phyloP scores from a whole-genome alignment of 1,284 basidiomycete genomes.

The Schizophyllum commune region DNA sequence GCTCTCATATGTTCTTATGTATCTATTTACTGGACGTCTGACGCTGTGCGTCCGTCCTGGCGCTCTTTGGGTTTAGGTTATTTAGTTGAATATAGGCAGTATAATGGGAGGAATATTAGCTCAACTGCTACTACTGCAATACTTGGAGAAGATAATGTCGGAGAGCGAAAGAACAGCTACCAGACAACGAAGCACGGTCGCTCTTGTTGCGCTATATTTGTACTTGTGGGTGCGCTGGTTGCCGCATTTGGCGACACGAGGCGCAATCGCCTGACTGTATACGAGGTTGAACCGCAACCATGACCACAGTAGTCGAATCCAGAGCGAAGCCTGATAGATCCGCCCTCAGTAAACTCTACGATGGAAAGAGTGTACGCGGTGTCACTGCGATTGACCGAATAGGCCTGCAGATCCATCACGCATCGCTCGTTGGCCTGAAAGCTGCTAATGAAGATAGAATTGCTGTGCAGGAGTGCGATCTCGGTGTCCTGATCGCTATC shows the following conservation, averaged over 20 bases:
- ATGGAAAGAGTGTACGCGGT: background rate
- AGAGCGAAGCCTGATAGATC: background rate
- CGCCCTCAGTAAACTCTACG: background rate
- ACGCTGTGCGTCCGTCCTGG: background rate
- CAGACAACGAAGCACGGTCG: too few species aligned
- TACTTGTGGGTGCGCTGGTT: background rate
- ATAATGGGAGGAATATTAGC: background rate
- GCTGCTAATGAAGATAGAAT: slow-evolving; percentile 7
- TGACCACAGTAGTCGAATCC: background rate
- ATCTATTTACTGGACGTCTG: background rate
- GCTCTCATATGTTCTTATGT: background rate
- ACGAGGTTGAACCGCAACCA: background rate
- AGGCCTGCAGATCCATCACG: background rate
- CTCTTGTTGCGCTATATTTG: background rate
- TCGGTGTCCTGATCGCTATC: slow-evolving; percentile 7
- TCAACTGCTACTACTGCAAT: background rate
- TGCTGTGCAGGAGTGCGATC: background rate
- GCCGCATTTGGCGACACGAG: background rate
- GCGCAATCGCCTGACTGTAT: background rate
- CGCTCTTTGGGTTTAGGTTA: background rate
- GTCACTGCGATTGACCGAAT: background rate
- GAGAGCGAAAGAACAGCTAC: too few species aligned
- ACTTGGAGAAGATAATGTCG: too few species aligned
- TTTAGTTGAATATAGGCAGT: background rate
- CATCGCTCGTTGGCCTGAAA: slow-evolving; percentile 2